Percentiles rank a stretch among this genome's conserved stretches.
Evolutionary conservation across 805 yeast genomes (phyloP).

Genomic region (Pichia nakasei): DNA sequence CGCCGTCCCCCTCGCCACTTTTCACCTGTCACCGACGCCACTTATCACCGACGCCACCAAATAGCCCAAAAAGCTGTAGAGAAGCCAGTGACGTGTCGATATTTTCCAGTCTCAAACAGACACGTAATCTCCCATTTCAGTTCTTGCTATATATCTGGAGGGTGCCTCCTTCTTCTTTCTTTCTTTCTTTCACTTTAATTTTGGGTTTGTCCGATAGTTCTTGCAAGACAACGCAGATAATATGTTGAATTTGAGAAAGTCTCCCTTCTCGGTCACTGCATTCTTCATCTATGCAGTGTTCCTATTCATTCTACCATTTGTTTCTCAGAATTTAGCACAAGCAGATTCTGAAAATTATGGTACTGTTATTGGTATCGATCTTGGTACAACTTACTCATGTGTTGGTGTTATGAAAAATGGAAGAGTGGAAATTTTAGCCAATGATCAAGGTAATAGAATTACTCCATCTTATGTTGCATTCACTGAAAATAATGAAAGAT

Average conservation of each 20-base stretch:
- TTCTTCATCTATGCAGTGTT: conserved; percentile 22
- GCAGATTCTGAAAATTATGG: conserved; percentile 26
- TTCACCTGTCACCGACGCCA: no score
- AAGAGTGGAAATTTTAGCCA: conserved; percentile 89
- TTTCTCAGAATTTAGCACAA: conserved; percentile 20
- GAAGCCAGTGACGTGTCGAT: no score
- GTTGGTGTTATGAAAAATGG: conserved; percentile 59
- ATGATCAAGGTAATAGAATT: conserved; percentile 98
- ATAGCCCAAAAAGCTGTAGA: no score
- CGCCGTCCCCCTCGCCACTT: no score
- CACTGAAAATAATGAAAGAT: conserved; percentile 81
- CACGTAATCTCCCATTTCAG: no score
- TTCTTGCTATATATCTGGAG: no score
- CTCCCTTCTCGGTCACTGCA: conserved; percentile 5
- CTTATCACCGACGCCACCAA: no score
- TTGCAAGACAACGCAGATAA: no score
- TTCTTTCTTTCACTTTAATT: neutral
- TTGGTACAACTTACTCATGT: conserved; percentile 97
- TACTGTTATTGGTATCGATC: conserved; percentile 79
- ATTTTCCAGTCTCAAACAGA: no score
- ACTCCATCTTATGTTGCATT: conserved; percentile 96
- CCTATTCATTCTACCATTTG: conserved; percentile 22
- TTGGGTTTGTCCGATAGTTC: no score
- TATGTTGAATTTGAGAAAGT: no score
- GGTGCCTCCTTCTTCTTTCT: no score